Percentiles rank a stretch among this genome's conserved stretches.
Conservation (phyloP, 805 yeast genomes). For the Candida easanensis region DNA sequence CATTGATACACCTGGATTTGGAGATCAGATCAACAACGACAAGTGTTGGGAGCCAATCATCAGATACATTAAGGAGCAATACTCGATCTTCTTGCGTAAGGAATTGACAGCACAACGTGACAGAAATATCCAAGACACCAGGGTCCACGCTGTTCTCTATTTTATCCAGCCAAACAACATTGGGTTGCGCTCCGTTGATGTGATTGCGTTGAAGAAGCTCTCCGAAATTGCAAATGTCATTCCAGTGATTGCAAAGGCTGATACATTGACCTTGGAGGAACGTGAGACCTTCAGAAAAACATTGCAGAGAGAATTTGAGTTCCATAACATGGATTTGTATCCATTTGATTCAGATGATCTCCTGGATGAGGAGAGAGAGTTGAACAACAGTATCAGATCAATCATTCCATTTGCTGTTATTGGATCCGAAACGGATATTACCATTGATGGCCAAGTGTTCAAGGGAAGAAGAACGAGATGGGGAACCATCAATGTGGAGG, state of each 20-base stretch:
- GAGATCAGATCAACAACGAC: constrained; percentile 93
- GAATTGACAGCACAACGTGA: constrained; percentile 96
- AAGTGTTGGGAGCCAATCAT: constrained; percentile 96
- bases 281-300: constrained; percentile 73
- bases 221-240: constrained; percentile 91
- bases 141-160: constrained; percentile 91
- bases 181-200: constrained; percentile 81
- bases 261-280: constrained; percentile 83
- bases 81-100: constrained; percentile 83
- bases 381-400: constrained; percentile 70
- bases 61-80: constrained; percentile 93
- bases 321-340: constrained; percentile 72
- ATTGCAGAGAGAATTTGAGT: constrained; percentile 72
- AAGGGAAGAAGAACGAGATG: constrained; percentile 92
- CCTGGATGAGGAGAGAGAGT: constrained; percentile 67
- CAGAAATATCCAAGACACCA: constrained; percentile 72
- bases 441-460: constrained; percentile 72
- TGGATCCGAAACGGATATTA: constrained; percentile 80
- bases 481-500: constrained; percentile 93
- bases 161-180: constrained; percentile 86
- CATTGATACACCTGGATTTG: constrained; percentile 97
- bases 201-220: constrained; percentile 76
- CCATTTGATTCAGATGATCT: constrained; percentile 76
- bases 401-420: constrained; percentile 92
- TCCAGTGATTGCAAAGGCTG: constrained; percentile 94